Evolutionary conservation across 805 yeast genomes (phyloP).

Genomic region (Nakazawaea ishiwadae): DNA sequence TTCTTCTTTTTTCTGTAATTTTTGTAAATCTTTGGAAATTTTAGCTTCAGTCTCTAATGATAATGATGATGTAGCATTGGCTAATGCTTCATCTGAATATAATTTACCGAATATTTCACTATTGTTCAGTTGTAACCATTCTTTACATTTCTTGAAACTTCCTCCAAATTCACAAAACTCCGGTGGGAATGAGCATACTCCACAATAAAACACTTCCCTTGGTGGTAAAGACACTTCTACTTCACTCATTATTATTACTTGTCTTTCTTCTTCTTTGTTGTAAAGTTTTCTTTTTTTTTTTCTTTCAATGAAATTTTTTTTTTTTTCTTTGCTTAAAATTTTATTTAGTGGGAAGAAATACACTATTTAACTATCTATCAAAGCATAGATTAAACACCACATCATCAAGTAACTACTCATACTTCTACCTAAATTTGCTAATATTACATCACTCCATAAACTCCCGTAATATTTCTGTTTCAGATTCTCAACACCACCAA

Average conservation of each 20-base stretch:
- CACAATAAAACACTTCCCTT: slow-evolving; percentile 59
- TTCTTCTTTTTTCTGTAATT: slow-evolving; percentile 82
- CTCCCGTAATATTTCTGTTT: slow-evolving; percentile 32
- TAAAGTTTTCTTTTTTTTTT: neutral
- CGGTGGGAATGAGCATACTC: slow-evolving; percentile 78
- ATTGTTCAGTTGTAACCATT: slow-evolving; percentile 66
- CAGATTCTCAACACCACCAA: slow-evolving; percentile 29
- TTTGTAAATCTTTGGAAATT: slow-evolving; percentile 75
- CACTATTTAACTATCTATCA: slow-evolving; percentile 23
- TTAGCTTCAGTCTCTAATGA: slow-evolving; percentile 77
- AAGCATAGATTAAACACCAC: slow-evolving; percentile 52
- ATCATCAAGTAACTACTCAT: slow-evolving; percentile 50
- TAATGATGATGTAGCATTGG: slow-evolving; percentile 54
- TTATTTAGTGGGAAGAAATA: neutral
- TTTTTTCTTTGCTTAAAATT: neutral
- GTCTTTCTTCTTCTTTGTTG: neutral
- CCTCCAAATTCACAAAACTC: slow-evolving; percentile 93
- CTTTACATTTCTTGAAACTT: slow-evolving; percentile 73
- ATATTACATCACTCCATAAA: slow-evolving; percentile 35
- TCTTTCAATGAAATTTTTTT: neutral
- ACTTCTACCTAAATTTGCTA: slow-evolving; percentile 41
- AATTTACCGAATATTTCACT: slow-evolving; percentile 51
- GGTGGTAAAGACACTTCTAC: slow-evolving; percentile 15
- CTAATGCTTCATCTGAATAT: slow-evolving; percentile 57
- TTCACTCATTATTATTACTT: neutral